Evolutionary conservation across 768 basidiomycete genomes (phyloP).

Genomic region (Postia placenta): DNA sequence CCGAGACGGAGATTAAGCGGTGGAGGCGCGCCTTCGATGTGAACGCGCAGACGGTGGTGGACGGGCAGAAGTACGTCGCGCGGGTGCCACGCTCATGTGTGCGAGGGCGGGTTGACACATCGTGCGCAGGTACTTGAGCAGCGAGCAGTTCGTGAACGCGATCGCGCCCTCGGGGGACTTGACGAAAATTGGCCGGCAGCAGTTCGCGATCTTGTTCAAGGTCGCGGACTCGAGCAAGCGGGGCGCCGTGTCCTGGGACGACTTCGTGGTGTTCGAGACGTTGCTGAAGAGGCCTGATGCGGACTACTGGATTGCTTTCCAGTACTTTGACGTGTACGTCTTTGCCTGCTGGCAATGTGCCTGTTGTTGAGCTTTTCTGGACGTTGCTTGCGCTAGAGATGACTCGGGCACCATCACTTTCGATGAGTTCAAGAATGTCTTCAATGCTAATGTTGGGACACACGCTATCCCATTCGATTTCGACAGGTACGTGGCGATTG

Average conservation of each 20-base stretch:
- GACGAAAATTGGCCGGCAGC: constrained; percentile 78
- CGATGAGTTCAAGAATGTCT: constrained; percentile 92
- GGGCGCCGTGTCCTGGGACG: constrained; percentile 87
- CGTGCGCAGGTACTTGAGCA: constrained; percentile 69
- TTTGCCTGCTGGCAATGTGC: constrained; percentile 1
- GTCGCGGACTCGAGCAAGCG: constrained; percentile 77
- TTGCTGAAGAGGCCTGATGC: constrained; percentile 91
- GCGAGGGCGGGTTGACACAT: neutral
- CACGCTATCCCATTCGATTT: constrained; percentile 93
- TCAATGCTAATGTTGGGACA: constrained; percentile 70
- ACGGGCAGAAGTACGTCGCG: constrained; percentile 73
- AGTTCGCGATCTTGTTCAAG: constrained; percentile 86
- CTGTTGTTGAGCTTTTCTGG: neutral
- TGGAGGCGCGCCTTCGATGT: constrained; percentile 87
- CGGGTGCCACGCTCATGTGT: neutral
- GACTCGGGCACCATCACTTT: constrained; percentile 89
- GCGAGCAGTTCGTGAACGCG: constrained; percentile 88
- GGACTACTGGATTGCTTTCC: constrained; percentile 95
- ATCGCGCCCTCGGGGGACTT: constrained; percentile 87
- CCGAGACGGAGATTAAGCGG: constrained; percentile 79
- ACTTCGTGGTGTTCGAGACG: constrained; percentile 94
- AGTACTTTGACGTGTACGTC: constrained; percentile 90
- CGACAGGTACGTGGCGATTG: constrained; percentile 56
- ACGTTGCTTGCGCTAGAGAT: constrained; percentile 44
- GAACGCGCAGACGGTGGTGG: constrained; percentile 64